These are phyloP conservation scores for Globisporangium solare DNA, from an alignment of 352 stramenopile genomes.

Conservation along the genomic window DNA sequence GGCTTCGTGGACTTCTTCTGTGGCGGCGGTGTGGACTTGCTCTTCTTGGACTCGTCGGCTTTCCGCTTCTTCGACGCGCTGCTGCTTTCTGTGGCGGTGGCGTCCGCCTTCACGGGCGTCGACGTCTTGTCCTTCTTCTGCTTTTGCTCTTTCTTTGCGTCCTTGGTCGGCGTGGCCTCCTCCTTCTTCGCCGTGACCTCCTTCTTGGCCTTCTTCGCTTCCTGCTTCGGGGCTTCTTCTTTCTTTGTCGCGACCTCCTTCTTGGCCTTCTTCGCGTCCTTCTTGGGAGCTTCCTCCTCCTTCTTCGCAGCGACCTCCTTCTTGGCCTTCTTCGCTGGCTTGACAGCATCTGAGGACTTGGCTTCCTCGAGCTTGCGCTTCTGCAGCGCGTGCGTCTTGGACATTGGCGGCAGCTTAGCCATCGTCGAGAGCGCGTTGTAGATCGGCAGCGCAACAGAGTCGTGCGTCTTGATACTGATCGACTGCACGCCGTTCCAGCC, in stretches of 20 bases:
- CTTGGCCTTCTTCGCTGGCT: slow-evolving; percentile 16
- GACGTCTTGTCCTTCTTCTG: background rate
- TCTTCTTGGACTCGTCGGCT: slow-evolving; percentile 6
- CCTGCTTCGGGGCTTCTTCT: too few species aligned
- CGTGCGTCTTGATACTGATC: slow-evolving; percentile 88
- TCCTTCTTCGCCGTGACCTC: slow-evolving; percentile 13
- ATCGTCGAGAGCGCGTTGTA: slow-evolving; percentile 79
- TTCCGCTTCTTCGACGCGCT: too few species aligned
- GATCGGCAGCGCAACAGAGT: slow-evolving; percentile 87
- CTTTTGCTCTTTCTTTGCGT: slow-evolving; percentile 17
- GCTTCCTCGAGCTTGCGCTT: slow-evolving; percentile 69
- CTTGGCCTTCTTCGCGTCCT: slow-evolving; percentile 10
- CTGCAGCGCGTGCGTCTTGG: slow-evolving; percentile 43
- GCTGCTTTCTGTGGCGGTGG: too few species aligned
- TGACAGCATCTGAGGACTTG: slow-evolving; percentile 1
- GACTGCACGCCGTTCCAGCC: slow-evolving; percentile 91
- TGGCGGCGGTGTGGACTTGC: background rate
- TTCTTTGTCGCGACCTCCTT: slow-evolving; percentile 8
- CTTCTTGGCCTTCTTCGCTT: slow-evolving; percentile 21
- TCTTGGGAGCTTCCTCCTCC: too few species aligned
- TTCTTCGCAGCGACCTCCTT: slow-evolving; percentile 12
- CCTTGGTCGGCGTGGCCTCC: background rate
- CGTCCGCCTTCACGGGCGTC: too few species aligned
- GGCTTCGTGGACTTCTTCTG: slow-evolving; percentile 3
- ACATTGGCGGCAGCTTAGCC: slow-evolving; percentile 53